Base-by-base conservation (phyloP, 805 yeast genomes). In the Nematodospora valgi region DNA sequence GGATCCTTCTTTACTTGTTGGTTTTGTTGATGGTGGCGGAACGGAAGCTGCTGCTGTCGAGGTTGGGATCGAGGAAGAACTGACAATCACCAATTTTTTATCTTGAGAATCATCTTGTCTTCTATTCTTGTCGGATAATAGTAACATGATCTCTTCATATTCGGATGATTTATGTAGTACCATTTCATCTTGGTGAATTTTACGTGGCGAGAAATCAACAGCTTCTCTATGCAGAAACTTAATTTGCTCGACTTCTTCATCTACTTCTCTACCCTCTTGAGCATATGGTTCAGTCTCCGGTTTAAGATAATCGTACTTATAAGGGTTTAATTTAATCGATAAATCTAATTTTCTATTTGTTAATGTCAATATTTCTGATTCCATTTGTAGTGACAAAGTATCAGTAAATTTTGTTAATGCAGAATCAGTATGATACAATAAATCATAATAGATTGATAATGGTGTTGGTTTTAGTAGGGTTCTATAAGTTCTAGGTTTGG, bases 71-170 rank as follows among this genome's bases (percentile, higher is more conserved):
- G 62, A 42, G 1, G 58, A 40, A 3, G 59, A 48, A 7, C 58
- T 70, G 6, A 65, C 70, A 15, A 62, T 58, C 26, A 65, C 64
- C 46, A 68, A 59, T 38, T 58, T 59, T 39, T 60, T 61, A 29
- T 62, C 70, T 30, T 55, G 54, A 31, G 57, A 42, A 19, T 68
- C 71, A 31, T 63, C 69, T 16, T 62, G 54, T 31, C 55, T 56
- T 38, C 58, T 65, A 41, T 63, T 56, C 40, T 61, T 65, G 40
- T 59, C 59, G 3, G 71, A 64, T 24, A 68, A 53, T 31, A 68
- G 51, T 37, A 66, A 56, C 98, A 91, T 91, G 53, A 88, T 68
- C 52, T 86, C 95, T 58, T 93, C 98, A 62, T 85, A 87, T 45
- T 87, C 94, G 3, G 68, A 59, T 2, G 89, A 78, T 47, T 84